These are phyloP conservation scores for Saturnispora quitensis DNA, from an alignment of 805 yeast genomes.

Conservation along the genomic window DNA sequence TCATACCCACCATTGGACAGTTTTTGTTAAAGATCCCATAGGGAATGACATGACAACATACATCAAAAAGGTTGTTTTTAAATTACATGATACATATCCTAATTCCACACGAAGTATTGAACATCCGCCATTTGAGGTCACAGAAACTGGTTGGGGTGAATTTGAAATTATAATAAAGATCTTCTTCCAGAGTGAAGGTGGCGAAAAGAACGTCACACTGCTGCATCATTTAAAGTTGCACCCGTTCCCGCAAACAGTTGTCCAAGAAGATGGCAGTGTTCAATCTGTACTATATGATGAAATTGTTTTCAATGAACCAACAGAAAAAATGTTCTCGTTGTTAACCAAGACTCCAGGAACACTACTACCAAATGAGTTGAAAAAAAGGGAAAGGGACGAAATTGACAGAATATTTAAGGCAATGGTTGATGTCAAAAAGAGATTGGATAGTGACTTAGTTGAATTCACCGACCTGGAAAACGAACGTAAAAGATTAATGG, in stretches of 20 bases:
- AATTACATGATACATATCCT: slow-evolving; percentile 88
- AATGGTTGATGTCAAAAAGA: slow-evolving; percentile 20
- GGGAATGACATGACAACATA: slow-evolving; percentile 73
- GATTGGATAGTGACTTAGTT: slow-evolving; percentile 18
- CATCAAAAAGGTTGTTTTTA: slow-evolving; percentile 86
- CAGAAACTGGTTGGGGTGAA: slow-evolving; percentile 99
- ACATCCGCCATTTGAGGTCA: slow-evolving; percentile 85
- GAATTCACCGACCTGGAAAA: slow-evolving; percentile 24
- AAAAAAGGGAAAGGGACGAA: slow-evolving; percentile 57
- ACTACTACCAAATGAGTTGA: slow-evolving; percentile 30
- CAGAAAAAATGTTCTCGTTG: slow-evolving; percentile 75
- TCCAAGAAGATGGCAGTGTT: slow-evolving; percentile 36
- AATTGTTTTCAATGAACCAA: slow-evolving; percentile 90
- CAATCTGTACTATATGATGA: slow-evolving; percentile 74
- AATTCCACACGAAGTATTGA: slow-evolving; percentile 82
- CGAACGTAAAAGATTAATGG: slow-evolving; percentile 23
- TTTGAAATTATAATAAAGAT: slow-evolving; percentile 86
- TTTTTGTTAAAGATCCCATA: slow-evolving; percentile 74
- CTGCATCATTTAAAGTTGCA: slow-evolving; percentile 89
- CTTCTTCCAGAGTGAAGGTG: slow-evolving; percentile 77
- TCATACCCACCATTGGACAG: slow-evolving; percentile 95
- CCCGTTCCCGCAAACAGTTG: slow-evolving; percentile 43
- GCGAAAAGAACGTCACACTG: slow-evolving; percentile 76
- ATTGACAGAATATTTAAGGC: slow-evolving; percentile 41
- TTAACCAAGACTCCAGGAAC: slow-evolving; percentile 63